A percentile compares a stretch with the other conserved stretches of the same genome.
Conservation (phyloP, 208 protist species). For the Wallacemonas sp. region DNA sequence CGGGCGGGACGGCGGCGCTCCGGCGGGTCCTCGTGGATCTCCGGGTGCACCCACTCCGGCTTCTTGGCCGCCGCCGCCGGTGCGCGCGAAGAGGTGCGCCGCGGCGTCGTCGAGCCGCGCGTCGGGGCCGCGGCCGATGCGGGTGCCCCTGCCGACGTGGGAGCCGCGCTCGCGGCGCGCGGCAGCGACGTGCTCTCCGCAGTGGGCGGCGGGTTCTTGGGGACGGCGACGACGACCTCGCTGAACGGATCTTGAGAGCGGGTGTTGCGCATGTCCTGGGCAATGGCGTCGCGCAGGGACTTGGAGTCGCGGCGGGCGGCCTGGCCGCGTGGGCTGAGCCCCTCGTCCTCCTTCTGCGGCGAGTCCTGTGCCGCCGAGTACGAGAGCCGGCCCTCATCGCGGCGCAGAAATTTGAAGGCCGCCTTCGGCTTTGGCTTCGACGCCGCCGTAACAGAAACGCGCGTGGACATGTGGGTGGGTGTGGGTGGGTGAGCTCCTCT, state of each 20-base stretch:
- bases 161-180: not conserved
- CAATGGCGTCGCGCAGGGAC: conserved; percentile 81
- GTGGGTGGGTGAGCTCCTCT: not conserved
- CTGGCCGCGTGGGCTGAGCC: not conserved
- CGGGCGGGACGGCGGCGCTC: not conserved
- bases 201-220: conserved; percentile 62
- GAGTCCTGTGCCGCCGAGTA: conserved; percentile 40
- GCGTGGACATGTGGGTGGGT: conserved; percentile 32
- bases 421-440: conserved; percentile 74
- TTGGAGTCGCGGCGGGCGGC: conserved; percentile 58
- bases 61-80: conserved; percentile 14
- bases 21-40: conserved; percentile 11
- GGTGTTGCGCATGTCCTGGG: conserved; percentile 81
- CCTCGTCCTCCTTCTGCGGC: conserved; percentile 18
- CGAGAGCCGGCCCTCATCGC: conserved; percentile 83
- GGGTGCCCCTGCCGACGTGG: no score
- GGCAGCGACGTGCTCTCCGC: conserved; percentile 10
- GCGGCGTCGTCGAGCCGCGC: not conserved
- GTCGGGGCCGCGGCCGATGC: conserved; percentile 1
- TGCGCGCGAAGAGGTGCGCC: conserved; percentile 1
- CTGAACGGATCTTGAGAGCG: conserved; percentile 76
- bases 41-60: conserved; percentile 50
- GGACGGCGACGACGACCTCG: conserved; percentile 82
- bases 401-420: conserved; percentile 81
- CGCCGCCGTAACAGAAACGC: conserved; percentile 64